Conservation (phyloP, 345 rosid genomes). For the Ceriops tagal region DNA sequence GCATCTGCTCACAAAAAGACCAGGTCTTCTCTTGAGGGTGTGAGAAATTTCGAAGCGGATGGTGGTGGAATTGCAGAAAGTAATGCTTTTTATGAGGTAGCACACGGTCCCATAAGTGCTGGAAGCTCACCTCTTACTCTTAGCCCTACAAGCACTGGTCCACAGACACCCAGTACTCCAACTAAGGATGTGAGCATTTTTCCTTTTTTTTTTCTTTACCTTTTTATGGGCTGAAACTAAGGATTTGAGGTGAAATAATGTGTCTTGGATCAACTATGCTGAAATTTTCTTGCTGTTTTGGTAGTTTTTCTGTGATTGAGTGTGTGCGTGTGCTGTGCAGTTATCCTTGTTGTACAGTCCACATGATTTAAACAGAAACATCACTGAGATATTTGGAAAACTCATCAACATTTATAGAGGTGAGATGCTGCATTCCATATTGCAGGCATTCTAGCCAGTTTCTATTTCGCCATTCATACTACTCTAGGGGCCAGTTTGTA, state of each 20-base stretch:
- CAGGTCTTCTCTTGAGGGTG: conserved; percentile 35
- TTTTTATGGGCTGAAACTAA: no score
- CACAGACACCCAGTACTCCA: conserved; percentile 31
- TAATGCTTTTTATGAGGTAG: conserved; percentile 17
- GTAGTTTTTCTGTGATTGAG: neutral
- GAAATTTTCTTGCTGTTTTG: neutral
- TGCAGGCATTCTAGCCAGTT: neutral
- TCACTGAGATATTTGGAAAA: conserved; percentile 84
- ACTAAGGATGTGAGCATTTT: conserved; percentile 46
- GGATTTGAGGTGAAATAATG: neutral
- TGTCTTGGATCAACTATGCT: neutral
- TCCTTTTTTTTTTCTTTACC: no score
- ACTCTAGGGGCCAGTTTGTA: neutral
- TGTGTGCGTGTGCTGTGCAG: conserved; percentile 16
- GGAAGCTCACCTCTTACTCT: conserved; percentile 32
- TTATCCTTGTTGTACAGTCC: conserved; percentile 55
- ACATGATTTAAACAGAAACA: conserved; percentile 80
- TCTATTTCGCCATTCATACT: neutral
- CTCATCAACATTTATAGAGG: conserved; percentile 87
- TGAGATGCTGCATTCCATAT: conserved; percentile 21
- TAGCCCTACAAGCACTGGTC: conserved; percentile 31
- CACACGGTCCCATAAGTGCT: conserved; percentile 33
- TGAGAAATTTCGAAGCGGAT: conserved; percentile 16
- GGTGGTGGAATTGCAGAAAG: conserved; percentile 16
- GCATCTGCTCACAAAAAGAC: conserved; percentile 34